Evolutionary conservation across 176 grass and related monocot genomes (phyloP).

Genomic region (Raddia guianensis): DNA sequence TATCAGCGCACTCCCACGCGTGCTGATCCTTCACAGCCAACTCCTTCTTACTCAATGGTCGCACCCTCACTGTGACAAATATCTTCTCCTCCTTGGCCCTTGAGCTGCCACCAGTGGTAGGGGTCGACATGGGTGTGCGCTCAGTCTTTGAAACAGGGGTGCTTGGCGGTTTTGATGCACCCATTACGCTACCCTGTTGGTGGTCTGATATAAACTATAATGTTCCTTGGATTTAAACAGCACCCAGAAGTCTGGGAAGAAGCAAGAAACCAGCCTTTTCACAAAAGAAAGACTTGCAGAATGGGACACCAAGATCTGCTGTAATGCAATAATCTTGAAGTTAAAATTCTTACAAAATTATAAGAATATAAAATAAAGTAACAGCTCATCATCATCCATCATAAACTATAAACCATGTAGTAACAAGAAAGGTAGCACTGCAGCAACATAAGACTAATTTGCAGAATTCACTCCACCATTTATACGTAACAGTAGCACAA

Average conservation of each 20-base stretch:
- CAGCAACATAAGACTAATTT: slow-evolving; percentile 1
- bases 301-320: slow-evolving; percentile 29
- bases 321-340: slow-evolving; percentile 24
- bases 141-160: slow-evolving; percentile 78
- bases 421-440: neutral
- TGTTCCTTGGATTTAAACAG: slow-evolving; percentile 16
- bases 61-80: slow-evolving; percentile 92
- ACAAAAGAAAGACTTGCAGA: neutral
- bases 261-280: slow-evolving; percentile 10
- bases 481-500: neutral
- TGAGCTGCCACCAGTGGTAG: slow-evolving; percentile 78
- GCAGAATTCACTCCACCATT: slow-evolving; percentile 4
- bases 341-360: neutral
- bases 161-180: slow-evolving; percentile 56
- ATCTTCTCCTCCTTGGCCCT: slow-evolving; percentile 93
- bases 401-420: neutral
- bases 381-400: neutral
- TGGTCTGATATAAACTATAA: slow-evolving; percentile 12
- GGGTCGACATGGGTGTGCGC: slow-evolving; percentile 59
- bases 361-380: slow-evolving; percentile 5
- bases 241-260: neutral
- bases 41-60: slow-evolving; percentile 84
- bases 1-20: slow-evolving; percentile 81
- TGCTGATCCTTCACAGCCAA: slow-evolving; percentile 56
- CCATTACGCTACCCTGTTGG: slow-evolving; percentile 33